Evolutionary conservation across 805 yeast genomes (phyloP), one percentile per base, ranked within the genome.

Genomic region (Saccharomyces paradoxus): DNA sequence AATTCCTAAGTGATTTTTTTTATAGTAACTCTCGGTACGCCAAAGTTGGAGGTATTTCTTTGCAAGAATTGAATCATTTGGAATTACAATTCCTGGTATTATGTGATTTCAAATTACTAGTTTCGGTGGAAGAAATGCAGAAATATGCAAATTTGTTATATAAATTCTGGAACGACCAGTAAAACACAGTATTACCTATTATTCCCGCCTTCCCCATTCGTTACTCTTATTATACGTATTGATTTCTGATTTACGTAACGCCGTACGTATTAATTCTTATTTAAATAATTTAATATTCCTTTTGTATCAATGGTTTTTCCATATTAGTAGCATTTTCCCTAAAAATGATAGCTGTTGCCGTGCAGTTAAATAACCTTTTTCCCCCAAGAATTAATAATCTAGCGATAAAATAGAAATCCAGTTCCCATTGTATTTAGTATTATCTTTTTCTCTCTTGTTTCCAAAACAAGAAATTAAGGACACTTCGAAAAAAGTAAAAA

Each of bases 11-110:
- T 63, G 98, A 92, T 71, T 89, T 91, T 50, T 92, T 91, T 66
- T 92, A 92, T 77, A 92, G 92, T 67, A 92, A 92, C 69, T 83
- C 94, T 53, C 79, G 98, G 59, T 92, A 92, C 69, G 97, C 97
- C 12, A 88, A 91, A 69, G 94, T 92, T 48, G 98, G 98, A 5
- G 98, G 98, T 0, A 77, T 92, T 53, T 96, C 97, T 7, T 76
- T 90, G 54, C 96, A 89, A 54, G 99, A 94, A 68, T 77, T 94
- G 67, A 94, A 94, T 68, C 91, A 88, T 71, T 75, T 94, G 60
- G 99, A 94, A 71, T 74, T 94, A 49, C 97, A 92, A 68, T 91
- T 94, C 67, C 73, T 92, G 61, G 71, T 91, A 50, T 74, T 92
- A 56, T 77, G 90, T 51, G 97, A 94, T 71, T 92, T 94, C 71